Evolutionary conservation across 2,329 filamentous ascomycete genomes (phyloP).

Genomic region (Fusarium bulbicola): DNA sequence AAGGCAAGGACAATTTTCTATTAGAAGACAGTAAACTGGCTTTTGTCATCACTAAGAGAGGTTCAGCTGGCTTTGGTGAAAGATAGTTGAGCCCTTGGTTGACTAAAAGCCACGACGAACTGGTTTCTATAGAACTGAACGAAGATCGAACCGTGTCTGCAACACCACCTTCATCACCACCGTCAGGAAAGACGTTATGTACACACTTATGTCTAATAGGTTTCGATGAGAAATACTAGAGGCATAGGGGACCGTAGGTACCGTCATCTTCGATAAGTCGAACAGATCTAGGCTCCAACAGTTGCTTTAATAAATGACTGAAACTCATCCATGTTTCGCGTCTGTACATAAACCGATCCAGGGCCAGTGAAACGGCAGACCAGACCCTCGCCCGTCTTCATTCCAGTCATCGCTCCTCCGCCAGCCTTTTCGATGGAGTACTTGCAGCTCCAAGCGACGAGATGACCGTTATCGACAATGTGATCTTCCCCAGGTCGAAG

Average conservation of each 20-base stretch:
- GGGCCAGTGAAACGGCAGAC: neutral
- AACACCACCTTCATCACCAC: no score
- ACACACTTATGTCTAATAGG: no score
- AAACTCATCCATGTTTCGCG: neutral
- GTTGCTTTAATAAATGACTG: neutral
- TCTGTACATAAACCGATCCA: neutral
- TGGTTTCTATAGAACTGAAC: accelerated
- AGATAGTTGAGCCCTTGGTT: no score
- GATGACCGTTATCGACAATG: neutral
- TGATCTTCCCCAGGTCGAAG: neutral
- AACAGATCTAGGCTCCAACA: neutral
- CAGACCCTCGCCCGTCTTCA: neutral
- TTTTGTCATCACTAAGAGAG: no score
- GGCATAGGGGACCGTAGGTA: no score
- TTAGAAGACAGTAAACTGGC: accelerated
- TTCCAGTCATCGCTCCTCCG: neutral
- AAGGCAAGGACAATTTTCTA: no score
- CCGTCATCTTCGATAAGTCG: no score
- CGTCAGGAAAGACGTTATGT: neutral
- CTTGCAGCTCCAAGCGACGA: neutral
- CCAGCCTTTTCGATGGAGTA: neutral
- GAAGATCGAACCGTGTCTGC: no score
- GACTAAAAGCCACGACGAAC: no score
- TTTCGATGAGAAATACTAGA: no score
- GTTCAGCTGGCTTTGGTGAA: accelerated